These are phyloP conservation scores for Chytriomyces hyalinus DNA, from an alignment of 192 early-diverging fungal species.

Conservation along the genomic window DNA sequence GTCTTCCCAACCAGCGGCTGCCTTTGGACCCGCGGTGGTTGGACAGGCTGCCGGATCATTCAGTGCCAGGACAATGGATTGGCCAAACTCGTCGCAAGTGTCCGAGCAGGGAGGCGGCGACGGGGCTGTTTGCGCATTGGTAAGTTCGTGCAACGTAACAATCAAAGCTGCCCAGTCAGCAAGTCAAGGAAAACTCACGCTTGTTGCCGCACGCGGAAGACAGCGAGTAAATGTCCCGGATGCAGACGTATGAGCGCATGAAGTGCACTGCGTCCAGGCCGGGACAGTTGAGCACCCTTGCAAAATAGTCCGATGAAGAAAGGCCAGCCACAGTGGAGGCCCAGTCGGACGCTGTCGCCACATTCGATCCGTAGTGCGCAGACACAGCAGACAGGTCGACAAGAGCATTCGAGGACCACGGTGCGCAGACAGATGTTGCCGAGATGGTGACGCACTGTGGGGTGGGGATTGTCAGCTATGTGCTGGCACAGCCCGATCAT, in stretches of 20 bases:
- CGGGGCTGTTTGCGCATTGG: background rate
- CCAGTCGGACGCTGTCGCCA: background rate
- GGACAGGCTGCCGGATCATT: background rate
- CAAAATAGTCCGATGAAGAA: background rate
- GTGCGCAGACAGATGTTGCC: background rate
- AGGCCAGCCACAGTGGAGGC: background rate
- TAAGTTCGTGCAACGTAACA: background rate
- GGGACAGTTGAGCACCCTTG: background rate
- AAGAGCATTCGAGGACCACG: background rate
- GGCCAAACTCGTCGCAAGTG: background rate
- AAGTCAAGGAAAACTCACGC: background rate
- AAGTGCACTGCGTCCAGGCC: background rate
- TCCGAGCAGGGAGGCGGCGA: background rate
- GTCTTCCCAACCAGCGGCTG: background rate
- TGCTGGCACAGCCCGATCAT: too few species aligned
- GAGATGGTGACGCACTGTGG: background rate
- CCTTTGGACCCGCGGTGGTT: background rate
- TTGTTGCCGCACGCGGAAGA: background rate
- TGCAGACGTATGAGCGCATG: background rate
- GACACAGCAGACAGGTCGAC: background rate
- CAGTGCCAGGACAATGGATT: background rate
- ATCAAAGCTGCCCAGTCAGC: background rate
- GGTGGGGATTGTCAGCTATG: too few species aligned
- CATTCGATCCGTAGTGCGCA: background rate
- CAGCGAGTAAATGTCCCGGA: background rate